Evolutionary conservation across 305 asterid genomes (phyloP).

Genomic region (Solanum hybrid): DNA sequence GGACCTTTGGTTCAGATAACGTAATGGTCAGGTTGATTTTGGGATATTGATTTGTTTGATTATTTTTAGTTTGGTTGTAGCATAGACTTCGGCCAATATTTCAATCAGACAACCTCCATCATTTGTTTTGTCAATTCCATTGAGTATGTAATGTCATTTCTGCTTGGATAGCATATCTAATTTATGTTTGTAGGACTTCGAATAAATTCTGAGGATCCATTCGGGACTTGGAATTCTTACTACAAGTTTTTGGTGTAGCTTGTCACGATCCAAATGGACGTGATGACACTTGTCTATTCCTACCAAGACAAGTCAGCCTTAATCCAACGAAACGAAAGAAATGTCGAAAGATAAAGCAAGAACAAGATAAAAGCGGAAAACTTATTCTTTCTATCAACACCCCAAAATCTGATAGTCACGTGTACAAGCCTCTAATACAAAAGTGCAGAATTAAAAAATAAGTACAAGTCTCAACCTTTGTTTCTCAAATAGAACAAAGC

Average conservation of each 20-base stretch:
- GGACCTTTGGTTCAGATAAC: neutral
- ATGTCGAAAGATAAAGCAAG: neutral
- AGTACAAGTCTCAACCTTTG: neutral
- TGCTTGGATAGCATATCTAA: neutral
- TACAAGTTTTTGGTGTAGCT: neutral
- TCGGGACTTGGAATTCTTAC: neutral
- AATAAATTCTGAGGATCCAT: neutral
- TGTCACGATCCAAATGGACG: too few relatives aligned
- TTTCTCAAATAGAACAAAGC: neutral
- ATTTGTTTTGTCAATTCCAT: neutral
- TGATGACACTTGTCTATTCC: neutral
- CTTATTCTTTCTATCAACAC: neutral
- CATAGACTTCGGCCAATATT: neutral
- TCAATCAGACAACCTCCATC: neutral
- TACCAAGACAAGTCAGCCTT: neutral
- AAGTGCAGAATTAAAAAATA: neutral
- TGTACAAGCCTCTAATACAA: neutral
- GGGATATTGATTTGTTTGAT: neutral
- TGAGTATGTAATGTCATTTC: neutral
- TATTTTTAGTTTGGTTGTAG: neutral
- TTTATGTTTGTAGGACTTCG: neutral
- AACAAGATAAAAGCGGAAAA: too few relatives aligned
- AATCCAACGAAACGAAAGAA: too few relatives aligned
- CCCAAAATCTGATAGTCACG: neutral
- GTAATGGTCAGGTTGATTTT: neutral